These are phyloP conservation scores for Tripidium arundinaceum DNA, from an alignment of 202 grass and related monocot genomes.

Conservation along the genomic window DNA sequence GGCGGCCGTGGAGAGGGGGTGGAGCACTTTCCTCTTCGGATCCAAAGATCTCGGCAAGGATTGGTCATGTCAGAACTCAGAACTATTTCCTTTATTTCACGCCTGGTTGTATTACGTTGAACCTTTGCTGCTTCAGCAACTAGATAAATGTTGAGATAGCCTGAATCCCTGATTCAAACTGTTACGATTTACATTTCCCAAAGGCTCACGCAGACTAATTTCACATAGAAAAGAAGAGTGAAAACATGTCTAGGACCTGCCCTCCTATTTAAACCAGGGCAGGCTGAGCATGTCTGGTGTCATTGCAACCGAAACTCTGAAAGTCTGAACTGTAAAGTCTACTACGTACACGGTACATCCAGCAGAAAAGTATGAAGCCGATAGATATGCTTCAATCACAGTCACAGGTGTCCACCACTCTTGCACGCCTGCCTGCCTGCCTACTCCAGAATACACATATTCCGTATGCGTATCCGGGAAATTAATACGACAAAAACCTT, in stretches of 20 bases:
- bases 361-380: too few relatives aligned
- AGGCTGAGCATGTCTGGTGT: not conserved
- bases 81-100: not conserved
- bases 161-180: not conserved
- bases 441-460: too few relatives aligned
- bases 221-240: not conserved
- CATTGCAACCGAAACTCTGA: too few relatives aligned
- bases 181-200: not conserved
- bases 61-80: conserved; percentile 82
- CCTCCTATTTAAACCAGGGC: not conserved
- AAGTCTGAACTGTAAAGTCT: too few relatives aligned
- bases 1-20: conserved; percentile 82
- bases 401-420: too few relatives aligned
- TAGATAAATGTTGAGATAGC: not conserved
- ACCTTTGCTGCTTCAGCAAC: not conserved
- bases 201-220: not conserved
- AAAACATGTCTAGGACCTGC: not conserved
- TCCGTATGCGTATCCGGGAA: too few relatives aligned
- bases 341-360: too few relatives aligned
- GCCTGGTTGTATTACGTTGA: not conserved
- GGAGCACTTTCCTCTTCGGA: conserved; percentile 84
- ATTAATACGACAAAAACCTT: too few relatives aligned
- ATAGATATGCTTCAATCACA: too few relatives aligned
- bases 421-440: too few relatives aligned
- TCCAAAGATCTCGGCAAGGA: conserved; percentile 63